These are phyloP conservation scores for Groenewaldozyma salmanticensis DNA, from an alignment of 805 yeast species.

Conservation along the genomic window DNA sequence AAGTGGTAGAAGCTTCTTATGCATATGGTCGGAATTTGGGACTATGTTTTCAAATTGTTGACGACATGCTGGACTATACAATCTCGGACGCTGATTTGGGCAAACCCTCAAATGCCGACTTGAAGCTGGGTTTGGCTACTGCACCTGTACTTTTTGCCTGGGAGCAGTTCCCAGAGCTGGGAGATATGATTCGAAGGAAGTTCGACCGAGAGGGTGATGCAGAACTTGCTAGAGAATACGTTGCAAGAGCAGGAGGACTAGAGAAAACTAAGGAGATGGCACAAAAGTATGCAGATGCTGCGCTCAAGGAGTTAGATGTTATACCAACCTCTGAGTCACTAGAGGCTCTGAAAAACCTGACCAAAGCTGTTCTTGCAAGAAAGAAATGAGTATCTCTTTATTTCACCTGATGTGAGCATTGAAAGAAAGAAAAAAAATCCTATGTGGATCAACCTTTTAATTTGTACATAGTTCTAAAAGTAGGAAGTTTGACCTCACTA, in stretches of 20 bases:
- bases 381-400: conserved; percentile 37
- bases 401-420: too few species aligned
- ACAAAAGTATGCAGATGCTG: conserved; percentile 62
- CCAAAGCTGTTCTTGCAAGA: conserved; percentile 77
- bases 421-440: neutral
- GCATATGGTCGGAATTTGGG: conserved; percentile 91
- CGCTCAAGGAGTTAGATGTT: conserved; percentile 52
- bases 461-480: neutral
- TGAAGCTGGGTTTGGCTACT: conserved; percentile 88
- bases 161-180: conserved; percentile 78
- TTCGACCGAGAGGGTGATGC: conserved; percentile 77
- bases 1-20: conserved; percentile 75
- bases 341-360: conserved; percentile 74
- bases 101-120: conserved; percentile 93
- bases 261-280: conserved; percentile 70
- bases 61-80: conserved; percentile 92
- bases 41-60: conserved; percentile 90
- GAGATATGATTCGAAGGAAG: conserved; percentile 73
- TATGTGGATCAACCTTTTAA: neutral
- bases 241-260: conserved; percentile 62
- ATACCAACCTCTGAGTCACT: conserved; percentile 87
- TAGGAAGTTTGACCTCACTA: too few species aligned
- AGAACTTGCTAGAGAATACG: conserved; percentile 68
- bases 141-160: conserved; percentile 95
- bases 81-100: conserved; percentile 79